Conservation (phyloP, 805 yeast species). For the Candida andamanensis region DNA sequence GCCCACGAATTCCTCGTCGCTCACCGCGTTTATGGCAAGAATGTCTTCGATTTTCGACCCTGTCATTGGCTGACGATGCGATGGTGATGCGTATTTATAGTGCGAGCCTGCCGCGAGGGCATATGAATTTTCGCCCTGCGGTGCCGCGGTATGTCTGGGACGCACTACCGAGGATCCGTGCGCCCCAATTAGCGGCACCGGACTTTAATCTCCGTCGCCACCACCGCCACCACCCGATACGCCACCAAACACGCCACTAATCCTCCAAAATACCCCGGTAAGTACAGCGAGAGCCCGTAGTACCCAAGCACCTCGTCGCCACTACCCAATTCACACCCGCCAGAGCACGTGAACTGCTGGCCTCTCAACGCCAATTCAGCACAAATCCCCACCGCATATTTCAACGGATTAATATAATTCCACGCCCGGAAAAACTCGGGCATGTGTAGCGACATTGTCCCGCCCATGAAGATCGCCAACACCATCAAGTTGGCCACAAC, state of each 20-base stretch:
- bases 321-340: constrained; percentile 17
- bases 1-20: constrained; percentile 16
- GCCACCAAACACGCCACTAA: constrained; percentile 29
- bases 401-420: constrained; percentile 74
- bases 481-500: constrained; percentile 61
- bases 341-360: constrained; percentile 46
- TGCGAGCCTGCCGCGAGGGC: no score
- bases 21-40: constrained; percentile 7
- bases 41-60: constrained; percentile 5
- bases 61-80: no score
- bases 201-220: constrained; percentile 21
- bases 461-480: constrained; percentile 78
- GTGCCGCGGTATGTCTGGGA: no score
- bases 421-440: constrained; percentile 61
- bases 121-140: no score
- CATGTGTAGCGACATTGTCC: constrained; percentile 76
- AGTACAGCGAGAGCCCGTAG: constrained; percentile 23
- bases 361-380: constrained; percentile 55
- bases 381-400: constrained; percentile 59
- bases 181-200: no score
- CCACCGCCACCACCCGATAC: constrained; percentile 28
- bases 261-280: constrained; percentile 29
- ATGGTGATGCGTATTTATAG: no score
- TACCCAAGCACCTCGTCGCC: constrained; percentile 30
- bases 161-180: no score